phyloP scores from a whole-genome alignment of 768 basidiomycete genomes.

The Cyclocybe cylindracea region DNA sequence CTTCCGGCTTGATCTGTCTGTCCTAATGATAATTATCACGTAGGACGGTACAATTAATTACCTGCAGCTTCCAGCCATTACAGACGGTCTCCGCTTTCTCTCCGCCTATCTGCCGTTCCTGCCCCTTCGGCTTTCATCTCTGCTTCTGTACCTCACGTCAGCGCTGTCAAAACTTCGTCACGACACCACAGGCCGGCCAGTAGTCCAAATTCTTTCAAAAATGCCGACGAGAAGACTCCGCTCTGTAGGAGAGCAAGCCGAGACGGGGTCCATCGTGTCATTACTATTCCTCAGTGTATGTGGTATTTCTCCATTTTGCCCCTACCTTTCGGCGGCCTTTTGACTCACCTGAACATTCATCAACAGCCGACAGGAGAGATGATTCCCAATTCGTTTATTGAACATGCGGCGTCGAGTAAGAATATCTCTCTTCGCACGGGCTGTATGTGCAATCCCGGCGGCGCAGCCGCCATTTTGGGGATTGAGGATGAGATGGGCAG shows the following conservation, averaged over 20 bases:
- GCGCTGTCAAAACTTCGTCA: slow-evolving; percentile 63
- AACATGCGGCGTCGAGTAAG: slow-evolving; percentile 61
- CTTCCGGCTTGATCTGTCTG: slow-evolving; percentile 3
- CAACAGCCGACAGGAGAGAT: slow-evolving; percentile 63
- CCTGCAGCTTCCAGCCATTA: slow-evolving; percentile 73
- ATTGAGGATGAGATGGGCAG: slow-evolving; percentile 64
- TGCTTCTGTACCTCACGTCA: slow-evolving; percentile 60
- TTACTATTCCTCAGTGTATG: slow-evolving; percentile 66
- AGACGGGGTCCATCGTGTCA: slow-evolving; percentile 64
- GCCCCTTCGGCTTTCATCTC: slow-evolving; percentile 70
- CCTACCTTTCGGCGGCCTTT: slow-evolving; percentile 4
- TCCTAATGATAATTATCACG: slow-evolving; percentile 2
- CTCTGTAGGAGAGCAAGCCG: slow-evolving; percentile 64
- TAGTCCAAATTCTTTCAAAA: slow-evolving; percentile 70
- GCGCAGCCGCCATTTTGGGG: slow-evolving; percentile 70
- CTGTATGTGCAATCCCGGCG: slow-evolving; percentile 89
- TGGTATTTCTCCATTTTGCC: slow-evolving; percentile 8
- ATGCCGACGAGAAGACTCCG: slow-evolving; percentile 53
- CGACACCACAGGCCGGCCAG: slow-evolving; percentile 56
- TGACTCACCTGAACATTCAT: background rate
- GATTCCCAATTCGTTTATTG: slow-evolving; percentile 74
- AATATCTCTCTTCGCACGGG: slow-evolving; percentile 80
- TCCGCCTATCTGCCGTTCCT: slow-evolving; percentile 80
- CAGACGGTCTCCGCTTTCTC: slow-evolving; percentile 75
- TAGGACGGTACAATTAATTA: slow-evolving; percentile 90